A percentile compares a stretch with the other conserved stretches of the same genome.
These are phyloP conservation scores for Talaromyces amestolkiae DNA, from an alignment of 2,329 filamentous ascomycete species.

Conservation along the genomic window DNA sequence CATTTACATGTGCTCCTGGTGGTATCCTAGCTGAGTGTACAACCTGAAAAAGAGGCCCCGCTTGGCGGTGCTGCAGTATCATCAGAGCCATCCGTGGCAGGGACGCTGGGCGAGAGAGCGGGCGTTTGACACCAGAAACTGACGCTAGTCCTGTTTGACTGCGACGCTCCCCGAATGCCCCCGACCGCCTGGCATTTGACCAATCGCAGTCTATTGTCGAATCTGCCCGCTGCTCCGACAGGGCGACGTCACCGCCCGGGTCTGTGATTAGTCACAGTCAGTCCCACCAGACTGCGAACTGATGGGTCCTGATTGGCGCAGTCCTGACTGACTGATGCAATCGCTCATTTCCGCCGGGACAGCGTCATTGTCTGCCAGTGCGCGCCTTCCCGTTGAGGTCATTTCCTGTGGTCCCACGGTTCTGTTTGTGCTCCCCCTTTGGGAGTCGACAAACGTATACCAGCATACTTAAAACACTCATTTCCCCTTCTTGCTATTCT, in stretches of 20 bases:
- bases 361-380: conserved; percentile 15
- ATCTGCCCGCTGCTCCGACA: conserved; percentile 7
- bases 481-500: not conserved
- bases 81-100: not conserved
- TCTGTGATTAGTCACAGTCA: not conserved
- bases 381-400: conserved; percentile 9
- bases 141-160: conserved; percentile 7
- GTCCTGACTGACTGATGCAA: conserved; percentile 9
- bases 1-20: not conserved
- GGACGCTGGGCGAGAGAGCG: conserved; percentile 6
- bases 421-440: not conserved
- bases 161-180: conserved; percentile 12
- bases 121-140: not conserved
- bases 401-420: conserved; percentile 2
- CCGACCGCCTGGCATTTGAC: not conserved
- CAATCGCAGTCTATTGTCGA: not conserved
- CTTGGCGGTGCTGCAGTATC: conserved; percentile 17
- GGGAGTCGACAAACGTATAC: not conserved
- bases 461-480: conserved; percentile 17
- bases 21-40: not conserved
- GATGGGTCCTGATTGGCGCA: not conserved
- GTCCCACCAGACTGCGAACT: not conserved
- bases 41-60: not conserved
- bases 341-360: not conserved
- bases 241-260: conserved; percentile 14